Percentiles rank a stretch among this genome's conserved stretches.
These are phyloP conservation scores for Phyllosticta citriasiana DNA, from an alignment of 2,329 filamentous ascomycete species.

Conservation along the genomic window DNA sequence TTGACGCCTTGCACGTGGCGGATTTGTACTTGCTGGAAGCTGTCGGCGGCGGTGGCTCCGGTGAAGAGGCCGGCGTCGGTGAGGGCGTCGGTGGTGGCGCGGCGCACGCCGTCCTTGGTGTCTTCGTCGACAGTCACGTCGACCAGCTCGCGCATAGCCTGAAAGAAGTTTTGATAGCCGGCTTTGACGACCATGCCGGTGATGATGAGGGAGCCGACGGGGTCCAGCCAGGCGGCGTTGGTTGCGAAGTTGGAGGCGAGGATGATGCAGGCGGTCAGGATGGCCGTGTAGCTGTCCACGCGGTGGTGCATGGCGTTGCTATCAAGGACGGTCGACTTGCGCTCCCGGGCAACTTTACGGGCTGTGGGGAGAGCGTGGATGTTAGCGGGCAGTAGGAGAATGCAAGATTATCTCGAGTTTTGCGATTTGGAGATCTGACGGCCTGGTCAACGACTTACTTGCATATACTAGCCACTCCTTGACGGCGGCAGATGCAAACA, in stretches of 20 bases:
- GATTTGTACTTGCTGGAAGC: slow-evolving; percentile 41
- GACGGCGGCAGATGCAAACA: slow-evolving; percentile 75
- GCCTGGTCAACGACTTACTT: slow-evolving; percentile 46
- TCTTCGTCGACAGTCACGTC: slow-evolving; percentile 83
- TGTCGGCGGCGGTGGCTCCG: slow-evolving; percentile 3
- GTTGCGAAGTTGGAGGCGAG: slow-evolving; percentile 78
- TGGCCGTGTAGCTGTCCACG: slow-evolving; percentile 87
- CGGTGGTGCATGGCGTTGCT: slow-evolving; percentile 96
- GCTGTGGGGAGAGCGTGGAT: slow-evolving; percentile 39
- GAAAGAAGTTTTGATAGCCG: slow-evolving; percentile 74
- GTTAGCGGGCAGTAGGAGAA: slow-evolving; percentile 15
- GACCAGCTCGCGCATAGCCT: slow-evolving; percentile 78
- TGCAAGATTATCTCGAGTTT: background rate
- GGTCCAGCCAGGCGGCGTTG: slow-evolving; percentile 85
- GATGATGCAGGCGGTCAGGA: slow-evolving; percentile 84
- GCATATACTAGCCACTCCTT: slow-evolving; percentile 98
- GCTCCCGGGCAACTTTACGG: slow-evolving; percentile 89
- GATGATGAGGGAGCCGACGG: slow-evolving; percentile 84
- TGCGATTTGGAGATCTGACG: background rate
- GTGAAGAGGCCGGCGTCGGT: background rate
- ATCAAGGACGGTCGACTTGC: slow-evolving; percentile 89
- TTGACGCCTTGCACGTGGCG: slow-evolving; percentile 82
- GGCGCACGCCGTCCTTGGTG: slow-evolving; percentile 60
- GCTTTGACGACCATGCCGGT: slow-evolving; percentile 89
- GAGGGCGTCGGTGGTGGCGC: slow-evolving; percentile 41